These are phyloP conservation scores for Mycena citricolor DNA, from an alignment of 1,284 basidiomycete species.

Conservation along the genomic window DNA sequence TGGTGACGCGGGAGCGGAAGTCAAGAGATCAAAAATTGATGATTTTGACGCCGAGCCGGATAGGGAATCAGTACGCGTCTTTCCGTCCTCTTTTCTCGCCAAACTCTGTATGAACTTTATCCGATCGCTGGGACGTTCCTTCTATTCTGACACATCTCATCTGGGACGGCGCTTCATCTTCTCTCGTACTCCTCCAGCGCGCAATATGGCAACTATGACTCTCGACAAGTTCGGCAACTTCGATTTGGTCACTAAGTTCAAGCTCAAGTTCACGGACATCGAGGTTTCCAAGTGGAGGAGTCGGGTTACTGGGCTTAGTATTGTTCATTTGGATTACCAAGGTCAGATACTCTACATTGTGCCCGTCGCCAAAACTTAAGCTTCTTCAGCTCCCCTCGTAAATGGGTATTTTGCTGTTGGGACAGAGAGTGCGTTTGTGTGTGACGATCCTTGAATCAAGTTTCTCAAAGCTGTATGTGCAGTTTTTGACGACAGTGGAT, in stretches of 20 bases:
- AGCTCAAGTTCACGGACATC: conserved; percentile 76
- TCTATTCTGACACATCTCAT: conserved; percentile 19
- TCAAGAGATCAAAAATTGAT: too few relatives aligned
- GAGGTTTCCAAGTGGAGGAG: conserved; percentile 85
- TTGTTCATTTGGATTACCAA: conserved; percentile 83
- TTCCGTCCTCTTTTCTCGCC: conserved; percentile 6
- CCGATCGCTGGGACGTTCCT: too few relatives aligned
- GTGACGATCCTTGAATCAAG: conserved; percentile 9
- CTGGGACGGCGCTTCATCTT: conserved; percentile 29
- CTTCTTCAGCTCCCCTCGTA: conserved; percentile 72
- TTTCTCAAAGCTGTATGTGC: too few relatives aligned
- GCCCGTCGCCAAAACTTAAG: neutral
- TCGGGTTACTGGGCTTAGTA: conserved; percentile 71
- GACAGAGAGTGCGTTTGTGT: conserved; percentile 73
- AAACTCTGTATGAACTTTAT: neutral
- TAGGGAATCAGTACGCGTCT: too few relatives aligned
- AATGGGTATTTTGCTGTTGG: conserved; percentile 92
- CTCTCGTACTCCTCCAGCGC: conserved; percentile 5
- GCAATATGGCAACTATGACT: conserved; percentile 16
- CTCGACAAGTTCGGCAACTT: conserved; percentile 68
- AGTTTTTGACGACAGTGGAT: conserved; percentile 93
- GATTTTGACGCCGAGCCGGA: too few relatives aligned
- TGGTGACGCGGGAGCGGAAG: too few relatives aligned
- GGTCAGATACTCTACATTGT: conserved; percentile 40
- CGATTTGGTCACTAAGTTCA: conserved; percentile 71